Percentiles rank a stretch among this genome's conserved stretches.
Evolutionary conservation across 495 filamentous ascomycete species (phyloP).

Genomic region (Rhypophila decipiens): DNA sequence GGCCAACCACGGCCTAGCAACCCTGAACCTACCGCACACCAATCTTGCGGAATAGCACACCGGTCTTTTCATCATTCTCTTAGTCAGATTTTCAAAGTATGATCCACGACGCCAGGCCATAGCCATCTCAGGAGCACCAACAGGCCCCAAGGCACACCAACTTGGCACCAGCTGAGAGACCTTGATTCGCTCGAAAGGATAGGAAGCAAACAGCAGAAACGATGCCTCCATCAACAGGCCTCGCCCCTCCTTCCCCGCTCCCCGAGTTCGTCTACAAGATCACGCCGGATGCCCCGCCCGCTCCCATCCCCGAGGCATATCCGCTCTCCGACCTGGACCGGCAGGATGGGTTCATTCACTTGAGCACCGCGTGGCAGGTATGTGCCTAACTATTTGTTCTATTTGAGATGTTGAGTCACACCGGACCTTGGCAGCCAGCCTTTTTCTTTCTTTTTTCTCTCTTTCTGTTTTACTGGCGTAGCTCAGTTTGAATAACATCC

Average conservation of each 20-base stretch:
- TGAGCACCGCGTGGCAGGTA: constrained; percentile 43
- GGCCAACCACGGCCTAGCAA: no score
- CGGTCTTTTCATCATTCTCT: no score
- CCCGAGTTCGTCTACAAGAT: constrained; percentile 49
- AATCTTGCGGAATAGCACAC: no score
- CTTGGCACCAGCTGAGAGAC: not conserved
- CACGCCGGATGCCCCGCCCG: constrained; percentile 34
- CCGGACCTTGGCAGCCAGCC: no score
- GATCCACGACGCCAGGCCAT: no score
- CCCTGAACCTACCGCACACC: no score
- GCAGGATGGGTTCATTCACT: constrained; percentile 48
- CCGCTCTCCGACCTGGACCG: constrained; percentile 45
- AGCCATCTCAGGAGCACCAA: not conserved
- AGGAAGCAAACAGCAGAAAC: not conserved
- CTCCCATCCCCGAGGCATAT: constrained; percentile 40
- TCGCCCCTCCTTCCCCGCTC: constrained; percentile 24
- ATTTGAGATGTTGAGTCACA: no score
- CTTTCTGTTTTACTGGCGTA: not conserved
- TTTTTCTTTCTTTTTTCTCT: not conserved
- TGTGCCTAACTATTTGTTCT: constrained; percentile 1
- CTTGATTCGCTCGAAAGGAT: no score
- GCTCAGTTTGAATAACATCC: no score
- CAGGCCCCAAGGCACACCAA: not conserved
- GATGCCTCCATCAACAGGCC: not conserved
- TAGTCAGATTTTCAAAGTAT: no score